Percentiles rank a stretch among this genome's conserved stretches.
These are phyloP conservation scores for Chlorella variabilis DNA, from an alignment of 163 green algal genomes.

Conservation along the genomic window DNA sequence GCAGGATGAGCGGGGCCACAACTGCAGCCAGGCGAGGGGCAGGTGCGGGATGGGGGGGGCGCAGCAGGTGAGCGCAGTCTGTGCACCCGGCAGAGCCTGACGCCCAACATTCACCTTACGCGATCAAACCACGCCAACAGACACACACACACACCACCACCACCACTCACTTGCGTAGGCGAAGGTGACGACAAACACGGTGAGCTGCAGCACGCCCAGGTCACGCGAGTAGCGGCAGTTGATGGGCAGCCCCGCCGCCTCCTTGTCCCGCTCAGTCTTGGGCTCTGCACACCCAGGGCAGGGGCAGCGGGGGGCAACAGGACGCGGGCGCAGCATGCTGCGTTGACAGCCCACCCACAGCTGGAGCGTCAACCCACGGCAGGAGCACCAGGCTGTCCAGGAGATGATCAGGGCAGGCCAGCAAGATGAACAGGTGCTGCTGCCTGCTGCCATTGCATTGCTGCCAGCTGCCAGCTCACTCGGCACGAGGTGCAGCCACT, in stretches of 20 bases:
- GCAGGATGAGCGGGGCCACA: constrained; percentile 69
- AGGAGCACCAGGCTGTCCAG: too few relatives aligned
- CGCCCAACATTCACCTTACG: too few relatives aligned
- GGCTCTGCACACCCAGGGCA: constrained; percentile 26
- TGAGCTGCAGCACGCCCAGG: constrained; percentile 75
- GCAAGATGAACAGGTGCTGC: too few relatives aligned
- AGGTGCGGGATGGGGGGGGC: too few relatives aligned
- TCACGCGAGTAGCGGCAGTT: constrained; percentile 82
- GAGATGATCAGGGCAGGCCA: too few relatives aligned
- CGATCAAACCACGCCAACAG: too few relatives aligned
- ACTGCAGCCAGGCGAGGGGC: constrained; percentile 17
- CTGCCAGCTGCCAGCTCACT: too few relatives aligned
- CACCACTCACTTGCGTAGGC: constrained; percentile 2
- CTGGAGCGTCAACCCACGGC: too few relatives aligned
- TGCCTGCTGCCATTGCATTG: too few relatives aligned
- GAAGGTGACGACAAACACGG: constrained; percentile 46
- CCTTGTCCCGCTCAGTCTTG: constrained; percentile 47
- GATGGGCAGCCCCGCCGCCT: constrained; percentile 58
- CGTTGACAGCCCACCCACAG: too few relatives aligned
- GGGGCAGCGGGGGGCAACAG: not conserved
- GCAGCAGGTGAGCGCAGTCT: too few relatives aligned
- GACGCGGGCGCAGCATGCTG: not conserved
- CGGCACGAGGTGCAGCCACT: constrained; percentile 41
- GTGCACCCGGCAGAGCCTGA: too few relatives aligned
- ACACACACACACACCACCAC: not conserved